Percentiles rank a stretch among this genome's conserved stretches.
Conservation (phyloP, 176 grass and related monocot species). For the Otatea glauca region DNA sequence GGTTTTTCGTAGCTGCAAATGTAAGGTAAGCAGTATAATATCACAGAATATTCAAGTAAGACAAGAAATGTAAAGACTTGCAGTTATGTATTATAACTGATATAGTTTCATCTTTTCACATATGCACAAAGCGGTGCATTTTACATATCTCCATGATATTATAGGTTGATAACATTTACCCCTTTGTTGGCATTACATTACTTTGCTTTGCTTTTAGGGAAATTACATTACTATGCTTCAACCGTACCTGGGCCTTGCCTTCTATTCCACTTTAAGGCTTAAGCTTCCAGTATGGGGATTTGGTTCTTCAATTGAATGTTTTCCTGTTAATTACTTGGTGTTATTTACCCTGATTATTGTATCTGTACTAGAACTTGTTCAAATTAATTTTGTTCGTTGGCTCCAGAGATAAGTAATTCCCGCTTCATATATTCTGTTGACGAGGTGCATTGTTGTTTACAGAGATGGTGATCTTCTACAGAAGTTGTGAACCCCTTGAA, state of each 20-base stretch:
- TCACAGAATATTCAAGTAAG: slow-evolving; percentile 3
- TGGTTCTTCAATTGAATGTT: slow-evolving; percentile 8
- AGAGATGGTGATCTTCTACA: not conserved
- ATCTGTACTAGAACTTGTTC: not conserved
- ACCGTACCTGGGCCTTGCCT: slow-evolving; percentile 5
- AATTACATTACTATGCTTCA: not conserved
- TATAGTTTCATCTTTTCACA: not conserved
- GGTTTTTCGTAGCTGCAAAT: not conserved
- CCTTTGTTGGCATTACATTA: not conserved
- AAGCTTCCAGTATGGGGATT: not conserved
- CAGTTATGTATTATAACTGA: not conserved
- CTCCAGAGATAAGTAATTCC: not conserved
- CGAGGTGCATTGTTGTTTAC: slow-evolving; percentile 1
- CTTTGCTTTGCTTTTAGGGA: not conserved
- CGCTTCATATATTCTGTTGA: not conserved
- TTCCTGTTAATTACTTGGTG: slow-evolving; percentile 2
- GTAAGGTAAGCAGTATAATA: not conserved
- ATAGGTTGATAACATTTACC: slow-evolving; percentile 13
- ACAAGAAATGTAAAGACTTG: not conserved
- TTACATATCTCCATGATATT: not conserved
- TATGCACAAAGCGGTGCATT: not conserved
- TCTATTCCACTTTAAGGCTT: slow-evolving; percentile 8
- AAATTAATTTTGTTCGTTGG: not conserved
- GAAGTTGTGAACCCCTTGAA: not conserved
- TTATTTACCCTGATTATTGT: not conserved